Base-by-base conservation (phyloP, 2,329 filamentous ascomycete species). In the Cladosporium austrohemisphaericum region DNA sequence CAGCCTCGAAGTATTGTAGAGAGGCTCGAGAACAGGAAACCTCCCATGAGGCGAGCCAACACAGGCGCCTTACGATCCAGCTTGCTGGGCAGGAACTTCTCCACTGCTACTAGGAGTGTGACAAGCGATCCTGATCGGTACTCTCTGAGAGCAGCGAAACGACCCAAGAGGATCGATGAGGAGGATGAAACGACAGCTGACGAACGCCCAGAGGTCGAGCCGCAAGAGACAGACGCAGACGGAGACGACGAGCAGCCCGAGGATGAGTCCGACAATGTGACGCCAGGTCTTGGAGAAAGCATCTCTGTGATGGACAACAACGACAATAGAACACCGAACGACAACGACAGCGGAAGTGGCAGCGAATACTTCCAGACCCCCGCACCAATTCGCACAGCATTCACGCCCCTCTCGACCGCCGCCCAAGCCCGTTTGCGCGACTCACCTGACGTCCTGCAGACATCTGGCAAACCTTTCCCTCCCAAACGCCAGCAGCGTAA, bases 191-290 rank as follows among this genome's bases (percentile, higher is more conserved):
- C 71, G 62, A 51, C 60, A 57, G 61, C 57, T 2, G 63, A 59
- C 4, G 58, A 66, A n/a, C 66, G 62, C 44, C 68, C 65, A 37
- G 64, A 74, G 50, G 66, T 76, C 51, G 55, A 73, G 32, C 71
- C 76, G 35, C 76, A 71, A 60, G 83, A 90, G 51, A 90, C 87
- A 0, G 88, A 93, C 60, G 88, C 84, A 5, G 89, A 95, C 19
- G 89, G 89, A 1, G 91, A 96, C 60, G 91, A 95, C 60, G 91
- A 96, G 66, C 7, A 47, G 3, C 91, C 86, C 3, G 87, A 90
- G 49, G 86, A 89, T 49, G 86, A 91, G 16, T 57, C 60, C 81
- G 73, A 76, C 23, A 72, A 76, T n/a, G 69, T 55, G 5, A 65
- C 63, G 6, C 66, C 67, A 2, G 51, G 32, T 5, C 11, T 65